A percentile compares a stretch with the other conserved stretches of the same genome.
These are phyloP conservation scores for Rhizoctonia solani DNA, from an alignment of 1,284 basidiomycete genomes.

Conservation along the genomic window DNA sequence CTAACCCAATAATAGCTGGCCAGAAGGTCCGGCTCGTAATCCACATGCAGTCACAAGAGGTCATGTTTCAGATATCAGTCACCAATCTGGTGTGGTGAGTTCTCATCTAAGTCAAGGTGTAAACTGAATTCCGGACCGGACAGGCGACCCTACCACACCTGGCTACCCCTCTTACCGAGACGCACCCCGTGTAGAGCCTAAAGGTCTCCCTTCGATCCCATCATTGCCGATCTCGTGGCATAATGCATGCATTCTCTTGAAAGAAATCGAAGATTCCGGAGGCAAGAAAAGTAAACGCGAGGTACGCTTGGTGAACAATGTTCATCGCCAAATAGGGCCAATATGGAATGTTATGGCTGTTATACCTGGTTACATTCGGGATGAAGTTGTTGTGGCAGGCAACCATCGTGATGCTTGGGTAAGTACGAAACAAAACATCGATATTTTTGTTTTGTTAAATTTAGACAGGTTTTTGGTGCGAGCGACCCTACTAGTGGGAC, in stretches of 20 bases:
- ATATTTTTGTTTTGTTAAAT: neutral
- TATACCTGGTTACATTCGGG: slow-evolving; percentile 85
- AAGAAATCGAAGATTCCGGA: slow-evolving; percentile 48
- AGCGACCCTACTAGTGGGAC: slow-evolving; percentile 89
- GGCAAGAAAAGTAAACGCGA: slow-evolving; percentile 55
- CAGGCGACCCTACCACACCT: slow-evolving; percentile 82
- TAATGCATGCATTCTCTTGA: slow-evolving; percentile 64
- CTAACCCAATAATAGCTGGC: slow-evolving; percentile 64
- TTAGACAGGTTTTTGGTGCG: slow-evolving; percentile 66
- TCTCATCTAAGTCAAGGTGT: neutral
- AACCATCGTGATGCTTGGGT: slow-evolving; percentile 70
- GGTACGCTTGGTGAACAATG: slow-evolving; percentile 67
- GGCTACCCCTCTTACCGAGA: slow-evolving; percentile 86
- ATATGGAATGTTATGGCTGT: slow-evolving; percentile 89
- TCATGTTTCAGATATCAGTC: slow-evolving; percentile 78
- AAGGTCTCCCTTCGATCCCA: slow-evolving; percentile 80
- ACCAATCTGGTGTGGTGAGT: slow-evolving; percentile 63
- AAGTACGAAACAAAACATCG: neutral
- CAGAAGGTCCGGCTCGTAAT: slow-evolving; percentile 85
- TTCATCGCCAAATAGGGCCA: slow-evolving; percentile 74
- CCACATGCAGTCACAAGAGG: slow-evolving; percentile 86
- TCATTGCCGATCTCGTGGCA: slow-evolving; percentile 77
- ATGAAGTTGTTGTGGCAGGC: slow-evolving; percentile 86
- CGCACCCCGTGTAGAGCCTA: slow-evolving; percentile 67
- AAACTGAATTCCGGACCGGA: slow-evolving; percentile 21